Evolutionary conservation across 306 rosid species (phyloP).

Genomic region (Quercus wislizeni): DNA sequence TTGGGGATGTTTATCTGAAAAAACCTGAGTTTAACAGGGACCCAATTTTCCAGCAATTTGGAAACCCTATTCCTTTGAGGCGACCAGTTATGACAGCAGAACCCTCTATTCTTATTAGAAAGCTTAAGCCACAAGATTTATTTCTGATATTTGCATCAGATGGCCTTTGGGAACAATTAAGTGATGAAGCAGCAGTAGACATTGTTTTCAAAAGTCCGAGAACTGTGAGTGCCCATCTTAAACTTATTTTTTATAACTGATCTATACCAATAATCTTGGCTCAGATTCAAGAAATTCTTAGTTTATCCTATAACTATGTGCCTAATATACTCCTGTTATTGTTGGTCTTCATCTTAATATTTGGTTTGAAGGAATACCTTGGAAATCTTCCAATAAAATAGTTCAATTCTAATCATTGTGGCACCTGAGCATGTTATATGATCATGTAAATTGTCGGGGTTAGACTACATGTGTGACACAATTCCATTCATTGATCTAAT

Average conservation of each 20-base stretch:
- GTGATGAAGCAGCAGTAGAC: slow-evolving; percentile 80
- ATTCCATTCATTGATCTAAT: slow-evolving; percentile 15
- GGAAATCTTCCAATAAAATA: not conserved
- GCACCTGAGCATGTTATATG: not conserved
- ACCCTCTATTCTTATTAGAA: slow-evolving; percentile 72
- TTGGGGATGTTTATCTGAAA: slow-evolving; percentile 88
- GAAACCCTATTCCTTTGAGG: slow-evolving; percentile 67
- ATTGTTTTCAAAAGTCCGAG: slow-evolving; percentile 84
- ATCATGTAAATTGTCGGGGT: not conserved
- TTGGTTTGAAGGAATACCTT: not conserved
- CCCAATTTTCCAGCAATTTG: slow-evolving; percentile 68
- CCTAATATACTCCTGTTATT: not conserved
- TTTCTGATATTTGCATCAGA: slow-evolving; percentile 97
- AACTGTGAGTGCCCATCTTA: slow-evolving; percentile 61
- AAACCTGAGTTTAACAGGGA: slow-evolving; percentile 78
- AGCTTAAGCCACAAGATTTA: slow-evolving; percentile 68
- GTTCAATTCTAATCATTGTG: not conserved
- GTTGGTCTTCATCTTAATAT: not conserved
- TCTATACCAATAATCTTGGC: not conserved
- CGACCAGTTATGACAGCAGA: slow-evolving; percentile 91
- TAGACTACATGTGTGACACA: not conserved
- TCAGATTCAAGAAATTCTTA: not conserved
- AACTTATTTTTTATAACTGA: not conserved
- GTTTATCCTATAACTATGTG: too few relatives aligned
- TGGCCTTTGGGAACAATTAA: slow-evolving; percentile 98